Base-by-base conservation (phyloP, 2,329 filamentous ascomycete species). In the Paecilomyces dactylethromorphus region DNA sequence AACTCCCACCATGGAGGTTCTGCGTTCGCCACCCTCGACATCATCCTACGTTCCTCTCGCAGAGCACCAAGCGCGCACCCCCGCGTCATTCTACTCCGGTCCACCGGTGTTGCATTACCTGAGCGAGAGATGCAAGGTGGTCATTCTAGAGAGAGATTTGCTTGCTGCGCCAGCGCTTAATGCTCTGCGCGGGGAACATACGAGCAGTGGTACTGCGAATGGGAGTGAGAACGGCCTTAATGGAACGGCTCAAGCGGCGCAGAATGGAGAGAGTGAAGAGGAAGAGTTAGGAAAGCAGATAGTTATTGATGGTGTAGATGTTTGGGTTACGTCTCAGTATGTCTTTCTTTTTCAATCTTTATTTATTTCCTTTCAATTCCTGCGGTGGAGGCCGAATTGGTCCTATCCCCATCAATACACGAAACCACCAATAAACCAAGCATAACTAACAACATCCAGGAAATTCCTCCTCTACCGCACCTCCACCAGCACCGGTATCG, bases 251-350 rank as follows among this genome's bases (percentile, higher is more conserved):
- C 50, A 54, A 21, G 39, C 39, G 21, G 33, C 57, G 26, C 39
- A 63, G 29, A 55, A 58, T 53, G 54, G 54, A 7, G 60, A 62
- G 8, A 59, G 60, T 2, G 61, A 56, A 2, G 55, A 53, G 10
- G 61, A 15, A 18, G 52, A 60, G 51, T 65, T 68, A 22, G 69
- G 66, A 32, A 73, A 68, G 21, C 71, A 76, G 55, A 58, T 75
- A 29, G 69, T 73, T 3, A 68, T 81, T 21, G 69, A 74, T 12
- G 71, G 66, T 11, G 64, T 81, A 4, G 74, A 78, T 59, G 66
- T 76, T 18, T 81, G 78, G 75, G 78, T 79, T n/a, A 78, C 78
- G 49, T 79, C 78, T 26, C 76, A 79, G 78, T 80, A 68, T 63
- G 73, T 65, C 8, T 13, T 53, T 58, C 50, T 21, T 45, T 10